A percentile compares a stretch with the other conserved stretches of the same genome.
Evolutionary conservation across 2,329 filamentous ascomycete genomes (phyloP).

Genomic region (Pleurostoma richardsiae): DNA sequence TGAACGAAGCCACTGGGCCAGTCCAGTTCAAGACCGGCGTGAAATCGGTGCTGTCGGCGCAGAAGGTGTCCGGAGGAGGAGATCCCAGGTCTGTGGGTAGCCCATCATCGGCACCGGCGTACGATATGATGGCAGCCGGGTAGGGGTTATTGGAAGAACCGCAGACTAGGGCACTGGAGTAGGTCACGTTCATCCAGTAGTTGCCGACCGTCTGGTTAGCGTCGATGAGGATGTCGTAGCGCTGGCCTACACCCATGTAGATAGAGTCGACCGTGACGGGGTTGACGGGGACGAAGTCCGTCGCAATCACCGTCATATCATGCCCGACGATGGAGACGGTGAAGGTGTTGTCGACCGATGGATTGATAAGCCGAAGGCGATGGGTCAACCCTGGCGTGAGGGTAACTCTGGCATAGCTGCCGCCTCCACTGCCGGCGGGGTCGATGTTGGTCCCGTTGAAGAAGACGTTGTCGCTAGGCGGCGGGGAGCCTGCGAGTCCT

Average conservation of each 20-base stretch:
- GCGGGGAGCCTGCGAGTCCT: conserved; percentile 15
- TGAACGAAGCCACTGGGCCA: conserved; percentile 8
- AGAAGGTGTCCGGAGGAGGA: conserved; percentile 2
- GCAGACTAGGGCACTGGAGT: conserved; percentile 8
- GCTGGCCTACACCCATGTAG: conserved; percentile 41
- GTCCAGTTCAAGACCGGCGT: conserved; percentile 5
- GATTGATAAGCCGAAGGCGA: conserved; percentile 41
- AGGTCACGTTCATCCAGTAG: conserved; percentile 38
- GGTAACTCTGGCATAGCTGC: conserved; percentile 20
- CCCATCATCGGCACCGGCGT: conserved; percentile 4
- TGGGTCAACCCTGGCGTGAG: conserved; percentile 37
- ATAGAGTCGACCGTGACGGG: conserved; percentile 44
- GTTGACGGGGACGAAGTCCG: conserved; percentile 45
- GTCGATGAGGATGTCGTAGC: conserved; percentile 40
- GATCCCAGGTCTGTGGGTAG: neutral
- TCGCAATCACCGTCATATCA: conserved; percentile 16
- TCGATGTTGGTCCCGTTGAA: conserved; percentile 35
- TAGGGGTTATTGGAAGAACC: conserved; percentile 2
- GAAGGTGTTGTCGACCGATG: conserved; percentile 41
- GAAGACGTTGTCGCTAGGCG: conserved; percentile 28
- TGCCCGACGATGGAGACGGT: conserved; percentile 37
- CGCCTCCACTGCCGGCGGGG: conserved; percentile 11
- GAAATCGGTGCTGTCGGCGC: conserved; percentile 2
- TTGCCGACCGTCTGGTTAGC: conserved; percentile 25
- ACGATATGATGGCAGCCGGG: conserved; percentile 14